A percentile compares a stretch with the other conserved stretches of the same genome.
These are phyloP conservation scores for Mercurialis annua DNA, from an alignment of 345 rosid species.

Conservation along the genomic window DNA sequence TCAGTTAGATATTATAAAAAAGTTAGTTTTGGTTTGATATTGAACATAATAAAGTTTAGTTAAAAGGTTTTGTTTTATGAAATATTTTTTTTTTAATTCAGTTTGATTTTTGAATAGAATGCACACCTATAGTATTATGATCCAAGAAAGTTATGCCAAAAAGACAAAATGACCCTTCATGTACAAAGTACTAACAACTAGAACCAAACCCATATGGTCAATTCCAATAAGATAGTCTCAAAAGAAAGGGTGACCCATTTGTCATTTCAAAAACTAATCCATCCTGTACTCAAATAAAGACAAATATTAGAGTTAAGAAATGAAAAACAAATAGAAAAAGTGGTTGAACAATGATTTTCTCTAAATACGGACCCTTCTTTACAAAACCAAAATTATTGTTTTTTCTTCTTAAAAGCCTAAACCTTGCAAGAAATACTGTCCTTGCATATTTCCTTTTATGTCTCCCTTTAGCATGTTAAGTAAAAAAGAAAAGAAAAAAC, in stretches of 20 bases:
- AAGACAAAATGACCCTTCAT: not conserved
- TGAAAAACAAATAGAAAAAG: not conserved
- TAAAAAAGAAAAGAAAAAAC: slow-evolving; percentile 1
- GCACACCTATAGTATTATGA: too few relatives aligned
- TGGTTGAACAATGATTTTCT: not conserved
- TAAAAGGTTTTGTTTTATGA: not conserved
- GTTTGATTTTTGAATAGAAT: not conserved
- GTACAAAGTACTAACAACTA: not conserved
- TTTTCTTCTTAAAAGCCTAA: slow-evolving; percentile 11
- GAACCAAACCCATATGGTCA: not conserved
- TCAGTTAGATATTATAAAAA: too few relatives aligned
- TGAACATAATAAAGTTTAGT: not conserved
- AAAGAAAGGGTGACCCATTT: too few relatives aligned
- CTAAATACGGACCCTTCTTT: slow-evolving; percentile 7
- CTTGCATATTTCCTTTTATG: not conserved
- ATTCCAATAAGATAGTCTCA: not conserved
- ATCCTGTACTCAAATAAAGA: not conserved
- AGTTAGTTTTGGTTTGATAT: not conserved
- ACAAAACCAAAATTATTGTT: slow-evolving; percentile 7
- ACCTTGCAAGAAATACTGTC: slow-evolving; percentile 10
- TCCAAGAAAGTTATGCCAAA: not conserved
- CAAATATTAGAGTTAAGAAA: slow-evolving; percentile 1
- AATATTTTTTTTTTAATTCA: not conserved
- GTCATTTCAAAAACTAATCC: not conserved
- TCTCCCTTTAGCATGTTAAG: not conserved